Conservation (phyloP, 768 basidiomycete genomes). For the Lactarius vividus region DNA sequence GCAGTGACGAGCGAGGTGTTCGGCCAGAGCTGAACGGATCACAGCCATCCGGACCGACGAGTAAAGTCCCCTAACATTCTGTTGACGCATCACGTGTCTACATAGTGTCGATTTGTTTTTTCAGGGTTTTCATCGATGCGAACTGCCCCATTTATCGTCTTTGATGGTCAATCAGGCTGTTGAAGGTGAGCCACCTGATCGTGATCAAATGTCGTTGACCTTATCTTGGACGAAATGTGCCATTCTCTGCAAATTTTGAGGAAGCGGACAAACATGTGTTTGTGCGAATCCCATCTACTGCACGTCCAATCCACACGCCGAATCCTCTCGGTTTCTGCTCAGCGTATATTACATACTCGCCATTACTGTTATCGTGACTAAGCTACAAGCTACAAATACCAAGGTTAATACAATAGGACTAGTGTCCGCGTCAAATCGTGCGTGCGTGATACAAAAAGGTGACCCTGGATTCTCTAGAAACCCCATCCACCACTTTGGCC, state of each 20-base stretch:
- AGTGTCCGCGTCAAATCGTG: neutral
- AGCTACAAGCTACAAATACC: neutral
- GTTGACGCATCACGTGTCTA: too few relatives aligned
- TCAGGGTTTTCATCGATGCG: conserved; percentile 78
- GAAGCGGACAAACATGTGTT: conserved; percentile 79
- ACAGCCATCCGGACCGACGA: too few relatives aligned
- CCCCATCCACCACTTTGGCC: conserved; percentile 24
- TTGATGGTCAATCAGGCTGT: conserved; percentile 96
- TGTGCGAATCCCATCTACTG: conserved; percentile 93
- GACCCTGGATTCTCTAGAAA: conserved; percentile 1
- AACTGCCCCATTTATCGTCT: conserved; percentile 95
- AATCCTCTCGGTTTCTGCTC: too few relatives aligned
- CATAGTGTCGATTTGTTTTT: conserved; percentile 1
- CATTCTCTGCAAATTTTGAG: conserved; percentile 77
- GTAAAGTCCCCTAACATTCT: too few relatives aligned
- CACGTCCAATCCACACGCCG: too few relatives aligned
- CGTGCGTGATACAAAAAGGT: neutral
- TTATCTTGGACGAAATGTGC: conserved; percentile 45
- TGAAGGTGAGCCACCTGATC: conserved; percentile 48
- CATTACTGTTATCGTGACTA: neutral
- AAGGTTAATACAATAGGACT: neutral
- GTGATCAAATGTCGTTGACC: conserved; percentile 6
- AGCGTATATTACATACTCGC: neutral
- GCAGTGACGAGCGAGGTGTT: too few relatives aligned
- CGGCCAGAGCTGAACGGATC: too few relatives aligned